A percentile compares a stretch with the other conserved stretches of the same genome.
Evolutionary conservation across 2,329 filamentous ascomycete genomes (phyloP).

Genomic region (Ceratocystis alfenasii): DNA sequence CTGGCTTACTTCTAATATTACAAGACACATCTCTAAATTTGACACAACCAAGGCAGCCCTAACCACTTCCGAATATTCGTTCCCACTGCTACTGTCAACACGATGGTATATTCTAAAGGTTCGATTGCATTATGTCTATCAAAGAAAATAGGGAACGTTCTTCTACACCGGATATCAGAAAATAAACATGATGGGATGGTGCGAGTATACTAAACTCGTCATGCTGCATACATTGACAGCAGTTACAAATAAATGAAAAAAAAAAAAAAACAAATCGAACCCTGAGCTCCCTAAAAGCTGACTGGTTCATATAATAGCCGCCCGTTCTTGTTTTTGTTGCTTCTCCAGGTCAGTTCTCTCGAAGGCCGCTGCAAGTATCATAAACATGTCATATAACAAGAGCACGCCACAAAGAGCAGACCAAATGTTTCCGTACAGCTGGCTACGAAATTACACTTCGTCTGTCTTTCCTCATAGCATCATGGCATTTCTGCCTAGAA

Average conservation of each 20-base stretch:
- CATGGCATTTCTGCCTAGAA: slow-evolving; percentile 9
- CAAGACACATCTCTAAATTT: too few species aligned
- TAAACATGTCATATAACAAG: background rate
- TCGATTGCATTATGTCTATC: background rate
- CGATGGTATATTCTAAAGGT: background rate
- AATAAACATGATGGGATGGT: slow-evolving; percentile 1
- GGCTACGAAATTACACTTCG: background rate
- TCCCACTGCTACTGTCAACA: background rate
- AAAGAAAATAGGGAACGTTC: background rate
- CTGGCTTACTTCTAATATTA: too few species aligned
- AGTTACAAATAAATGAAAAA: slow-evolving; percentile 3
- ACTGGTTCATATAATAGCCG: background rate
- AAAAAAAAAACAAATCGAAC: background rate
- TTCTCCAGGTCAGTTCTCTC: background rate
- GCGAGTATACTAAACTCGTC: background rate
- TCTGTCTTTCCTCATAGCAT: background rate
- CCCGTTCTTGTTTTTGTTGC: background rate
- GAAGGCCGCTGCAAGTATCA: background rate
- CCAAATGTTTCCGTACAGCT: background rate
- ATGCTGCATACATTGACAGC: background rate
- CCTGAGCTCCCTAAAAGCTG: background rate
- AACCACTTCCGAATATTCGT: background rate
- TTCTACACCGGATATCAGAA: background rate
- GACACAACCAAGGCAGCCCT: too few species aligned
- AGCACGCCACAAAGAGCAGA: background rate